Conservation (phyloP, 75 land plant genomes). For the Picea glauca region DNA sequence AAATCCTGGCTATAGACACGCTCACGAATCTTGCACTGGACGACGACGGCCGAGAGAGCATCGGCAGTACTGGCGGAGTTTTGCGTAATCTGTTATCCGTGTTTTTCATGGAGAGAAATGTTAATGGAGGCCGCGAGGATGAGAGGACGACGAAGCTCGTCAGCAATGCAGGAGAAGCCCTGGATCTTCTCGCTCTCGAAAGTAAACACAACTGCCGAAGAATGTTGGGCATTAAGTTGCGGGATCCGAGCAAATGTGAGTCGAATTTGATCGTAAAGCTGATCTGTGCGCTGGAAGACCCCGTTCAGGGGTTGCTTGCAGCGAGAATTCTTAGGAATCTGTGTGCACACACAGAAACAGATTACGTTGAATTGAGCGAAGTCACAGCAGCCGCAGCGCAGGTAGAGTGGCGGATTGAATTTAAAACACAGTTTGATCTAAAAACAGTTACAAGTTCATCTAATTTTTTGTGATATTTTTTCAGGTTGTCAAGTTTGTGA, state of each 20-base stretch:
- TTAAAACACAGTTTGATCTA: neutral
- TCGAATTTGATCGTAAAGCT: conserved; percentile 19
- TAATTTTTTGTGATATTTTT: neutral
- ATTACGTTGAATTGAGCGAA: conserved; percentile 25
- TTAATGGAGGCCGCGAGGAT: conserved; percentile 1
- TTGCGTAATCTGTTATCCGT: conserved; percentile 45
- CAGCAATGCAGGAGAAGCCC: conserved; percentile 72
- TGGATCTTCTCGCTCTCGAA: conserved; percentile 55
- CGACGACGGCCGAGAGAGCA: conserved; percentile 52
- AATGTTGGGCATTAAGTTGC: conserved; percentile 24
- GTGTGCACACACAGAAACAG: conserved; percentile 34
- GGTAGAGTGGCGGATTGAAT: neutral
- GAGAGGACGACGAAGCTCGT: conserved; percentile 13
- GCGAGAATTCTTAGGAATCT: conserved; percentile 62
- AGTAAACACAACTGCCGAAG: conserved; percentile 44
- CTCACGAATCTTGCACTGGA: conserved; percentile 85
- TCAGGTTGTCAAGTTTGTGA: conserved; percentile 44
- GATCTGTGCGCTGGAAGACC: conserved; percentile 23
- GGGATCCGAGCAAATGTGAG: neutral
- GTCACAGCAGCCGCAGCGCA: conserved; percentile 27
- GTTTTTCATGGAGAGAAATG: conserved; percentile 29
- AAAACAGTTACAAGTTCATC: neutral
- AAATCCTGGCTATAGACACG: too few species aligned
- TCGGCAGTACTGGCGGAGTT: conserved; percentile 77
- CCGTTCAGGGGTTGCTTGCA: conserved; percentile 30